Base-by-base conservation (phyloP, 805 yeast species). In the Martiniozyma abietophila region DNA sequence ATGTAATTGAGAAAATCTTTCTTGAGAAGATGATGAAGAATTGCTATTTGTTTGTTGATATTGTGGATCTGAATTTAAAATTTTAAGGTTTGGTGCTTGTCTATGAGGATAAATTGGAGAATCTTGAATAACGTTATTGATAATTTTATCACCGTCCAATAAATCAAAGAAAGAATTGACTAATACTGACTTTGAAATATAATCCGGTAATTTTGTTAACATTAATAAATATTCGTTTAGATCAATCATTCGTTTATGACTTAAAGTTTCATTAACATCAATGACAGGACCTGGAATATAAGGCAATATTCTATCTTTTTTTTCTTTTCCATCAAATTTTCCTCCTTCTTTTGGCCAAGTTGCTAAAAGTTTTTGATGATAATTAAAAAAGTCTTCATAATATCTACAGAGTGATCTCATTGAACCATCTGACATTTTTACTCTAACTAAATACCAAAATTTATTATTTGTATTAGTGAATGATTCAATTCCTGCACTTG, bases 261-360 rank as follows among this genome's bases (percentile, higher is more conserved):
- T 68, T 32, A 73, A 61, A 38, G 65, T 62, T 44, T 89, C 96
- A 42, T 85, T 85, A 35, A 92, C 95, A 49, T 80, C 82, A 25
- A 94, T 80, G 31, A 89, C 67, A 3, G 98, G 99, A 1, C 97
- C 98, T 0, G 98, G 97, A 50, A 92, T 88, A 45, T 79, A 85
- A 6, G 98, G 98, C 38, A 92, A 67, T 20, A 81, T 78, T 44
- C 98, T 74, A 35, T 76, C 74, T 22, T 80, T 79, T 41, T 95
- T 74, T 34, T 76, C 74, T 18, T 81, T 81, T 35, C 76, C 79
- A 28, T 75, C 77, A 31, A 52, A 60, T 45, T 84, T 76, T 10
- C 96, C 96, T 7, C 96, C 95, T 57, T 89, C 98, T 40, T 70
- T 75, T 6, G 96, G 96, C 65, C 82, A 92, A 18, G 76, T 67